These are phyloP conservation scores for Pythium dissotocum DNA, from an alignment of 352 stramenopile genomes.

Conservation along the genomic window DNA sequence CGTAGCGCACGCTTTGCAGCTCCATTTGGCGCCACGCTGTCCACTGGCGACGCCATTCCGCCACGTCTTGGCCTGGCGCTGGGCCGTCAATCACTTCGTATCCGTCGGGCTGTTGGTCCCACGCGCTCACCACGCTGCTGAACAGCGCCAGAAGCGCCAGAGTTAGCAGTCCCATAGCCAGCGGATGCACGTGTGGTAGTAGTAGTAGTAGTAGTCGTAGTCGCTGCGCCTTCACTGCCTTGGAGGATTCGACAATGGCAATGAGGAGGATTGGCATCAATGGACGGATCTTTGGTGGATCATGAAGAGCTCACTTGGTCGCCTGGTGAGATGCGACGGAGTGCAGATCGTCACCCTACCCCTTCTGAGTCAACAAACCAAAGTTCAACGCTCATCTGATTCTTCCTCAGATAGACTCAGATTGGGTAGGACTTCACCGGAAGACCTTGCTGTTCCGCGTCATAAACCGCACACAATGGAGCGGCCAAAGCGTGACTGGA, in stretches of 20 bases:
- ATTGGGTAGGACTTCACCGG: not conserved
- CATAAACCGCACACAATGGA: not conserved
- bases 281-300: not conserved
- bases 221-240: not conserved
- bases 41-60: constrained; percentile 64
- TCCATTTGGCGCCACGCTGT: constrained; percentile 70
- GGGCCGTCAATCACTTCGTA: constrained; percentile 84
- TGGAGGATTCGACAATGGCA: not conserved
- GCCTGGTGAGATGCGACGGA: constrained; percentile 1
- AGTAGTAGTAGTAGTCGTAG: not conserved
- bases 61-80: constrained; percentile 29
- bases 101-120: constrained; percentile 75
- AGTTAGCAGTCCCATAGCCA: constrained; percentile 3
- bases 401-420: not conserved
- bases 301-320: constrained; percentile 10
- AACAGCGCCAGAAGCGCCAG: constrained; percentile 11
- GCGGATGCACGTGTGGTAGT: not conserved
- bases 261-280: not conserved
- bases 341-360: not conserved
- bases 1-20: constrained; percentile 63
- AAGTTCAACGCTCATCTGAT: constrained; percentile 19
- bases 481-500: not conserved
- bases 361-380: not conserved
- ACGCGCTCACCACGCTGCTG: constrained; percentile 30
- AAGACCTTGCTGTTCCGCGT: not conserved